Evolutionary conservation across 179 eudicot species (phyloP).

Genomic region (Nepenthes alata): DNA sequence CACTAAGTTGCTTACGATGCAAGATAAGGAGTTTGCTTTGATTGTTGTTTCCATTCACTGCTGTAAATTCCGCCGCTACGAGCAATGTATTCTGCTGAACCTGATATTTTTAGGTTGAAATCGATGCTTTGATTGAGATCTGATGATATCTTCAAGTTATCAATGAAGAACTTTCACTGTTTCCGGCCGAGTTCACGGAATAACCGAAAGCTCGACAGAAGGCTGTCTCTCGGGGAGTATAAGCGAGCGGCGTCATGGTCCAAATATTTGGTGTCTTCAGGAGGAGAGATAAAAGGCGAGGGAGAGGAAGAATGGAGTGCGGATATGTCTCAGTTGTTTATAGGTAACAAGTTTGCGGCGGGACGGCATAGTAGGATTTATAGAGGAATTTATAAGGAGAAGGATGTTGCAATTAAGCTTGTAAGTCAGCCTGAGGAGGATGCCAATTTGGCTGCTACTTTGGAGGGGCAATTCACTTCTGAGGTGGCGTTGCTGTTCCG

Average conservation of each 20-base stretch:
- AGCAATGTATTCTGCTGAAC: too few relatives aligned
- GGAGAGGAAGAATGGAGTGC: conserved; percentile 89
- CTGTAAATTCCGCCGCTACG: too few relatives aligned
- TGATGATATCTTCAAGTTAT: too few relatives aligned
- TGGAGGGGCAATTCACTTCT: conserved; percentile 72
- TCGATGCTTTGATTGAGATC: too few relatives aligned
- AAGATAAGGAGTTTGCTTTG: too few relatives aligned
- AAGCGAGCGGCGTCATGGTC: conserved; percentile 85
- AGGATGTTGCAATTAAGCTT: conserved; percentile 89
- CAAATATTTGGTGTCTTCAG: conserved; percentile 73
- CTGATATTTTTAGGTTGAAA: too few relatives aligned
- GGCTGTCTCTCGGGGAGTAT: conserved; percentile 74
- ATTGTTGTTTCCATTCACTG: too few relatives aligned
- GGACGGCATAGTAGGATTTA: conserved; percentile 93
- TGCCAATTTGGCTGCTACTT: conserved; percentile 50
- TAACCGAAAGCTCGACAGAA: conserved; percentile 6
- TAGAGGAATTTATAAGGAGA: conserved; percentile 72
- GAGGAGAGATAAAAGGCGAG: conserved; percentile 51
- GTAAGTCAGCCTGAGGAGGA: conserved; percentile 94
- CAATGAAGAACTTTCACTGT: conserved; percentile 69
- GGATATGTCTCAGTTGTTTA: conserved; percentile 80
- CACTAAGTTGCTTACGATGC: too few relatives aligned
- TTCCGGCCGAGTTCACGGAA: conserved; percentile 27
- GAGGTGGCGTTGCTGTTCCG: conserved; percentile 73
- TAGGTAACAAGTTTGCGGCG: conserved; percentile 81